Percentiles rank a stretch among this genome's conserved stretches.
Conservation (phyloP, 768 basidiomycete species). For the Tulasnella sp. region DNA sequence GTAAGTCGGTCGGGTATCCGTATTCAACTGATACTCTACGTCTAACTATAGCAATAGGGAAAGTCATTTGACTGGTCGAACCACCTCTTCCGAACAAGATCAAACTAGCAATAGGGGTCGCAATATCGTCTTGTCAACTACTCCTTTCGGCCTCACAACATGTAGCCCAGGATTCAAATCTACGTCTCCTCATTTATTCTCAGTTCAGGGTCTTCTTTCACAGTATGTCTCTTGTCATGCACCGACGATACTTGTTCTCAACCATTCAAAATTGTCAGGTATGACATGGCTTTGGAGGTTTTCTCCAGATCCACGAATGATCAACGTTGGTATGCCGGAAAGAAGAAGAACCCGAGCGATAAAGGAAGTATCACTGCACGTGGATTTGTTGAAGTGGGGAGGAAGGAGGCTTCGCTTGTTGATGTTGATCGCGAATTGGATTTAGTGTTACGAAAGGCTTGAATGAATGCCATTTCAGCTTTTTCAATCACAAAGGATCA, state of each 20-base stretch:
- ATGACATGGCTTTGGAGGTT: constrained; percentile 1
- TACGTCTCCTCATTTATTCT: constrained; percentile 2
- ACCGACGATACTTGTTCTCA: too few relatives aligned
- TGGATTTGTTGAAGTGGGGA: not conserved
- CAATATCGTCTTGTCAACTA: constrained; percentile 1
- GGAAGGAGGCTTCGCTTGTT: constrained; percentile 10
- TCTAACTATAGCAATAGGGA: too few relatives aligned
- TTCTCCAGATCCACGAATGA: not conserved
- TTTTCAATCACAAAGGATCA: too few relatives aligned
- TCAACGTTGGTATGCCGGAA: too few relatives aligned
- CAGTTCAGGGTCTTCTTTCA: not conserved
- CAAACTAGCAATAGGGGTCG: too few relatives aligned
- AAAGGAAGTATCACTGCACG: not conserved
- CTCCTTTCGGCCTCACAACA: not conserved
- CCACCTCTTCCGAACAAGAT: too few relatives aligned
- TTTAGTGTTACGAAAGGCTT: not conserved
- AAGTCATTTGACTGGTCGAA: too few relatives aligned
- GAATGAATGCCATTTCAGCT: not conserved
- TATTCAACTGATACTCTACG: constrained; percentile 4
- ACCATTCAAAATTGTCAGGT: not conserved
- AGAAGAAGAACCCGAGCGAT: not conserved
- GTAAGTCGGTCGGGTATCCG: not conserved
- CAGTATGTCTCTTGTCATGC: not conserved
- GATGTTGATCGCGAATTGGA: constrained; percentile 10
- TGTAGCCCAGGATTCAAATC: not conserved